Base-by-base conservation (phyloP, 305 asterid genomes). In the Plantago coronopus region DNA sequence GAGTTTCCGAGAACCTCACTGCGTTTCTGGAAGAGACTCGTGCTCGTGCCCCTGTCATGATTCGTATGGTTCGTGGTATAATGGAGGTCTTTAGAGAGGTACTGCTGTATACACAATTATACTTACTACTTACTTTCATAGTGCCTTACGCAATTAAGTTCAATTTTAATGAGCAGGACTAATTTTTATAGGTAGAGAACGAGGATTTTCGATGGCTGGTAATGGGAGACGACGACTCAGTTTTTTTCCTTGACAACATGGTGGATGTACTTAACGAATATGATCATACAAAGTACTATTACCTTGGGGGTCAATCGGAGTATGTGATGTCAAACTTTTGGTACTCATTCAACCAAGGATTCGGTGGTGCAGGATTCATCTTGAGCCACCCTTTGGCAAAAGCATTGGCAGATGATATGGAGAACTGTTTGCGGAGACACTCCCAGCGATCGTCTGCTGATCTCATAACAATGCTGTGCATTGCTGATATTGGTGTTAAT, bases 201-300 rank as follows among this genome's bases (percentile, higher is more conserved):
- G 83, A 69, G 18, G 50, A 57, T 0, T 17, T 79, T 0, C 55
- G 89, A 48, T 86, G 95, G 91, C 17, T 81, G 5, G 79, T 86
- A 5, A 86, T 86, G 95, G 95, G 91, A 0, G 91, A 86, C 48
- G 95, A 86, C 17, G 91, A 83, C 43, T 75, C 95, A 0, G 57
- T 86, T 0, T 79, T 86, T 18, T 77, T 81, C 2, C 75, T 81
- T 3, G 88, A 81, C 6, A 83, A 86, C 23, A 68, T 83, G 7
- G 76, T 77, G 4, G 85, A 77, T 21, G 80, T 73, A 21, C 68
- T 85, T 0, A 47, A 74, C 0, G 42, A 56, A 11, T 70, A 73
- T 58, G 91, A 81, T 51, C 85, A 86, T 17, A 70, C 49, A 0
- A 79, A 61, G 69, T 72, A 75, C 21, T 60, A 72, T 38, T 85